Conservation (phyloP, 495 filamentous ascomycete genomes). For the Alectoria sarmentosa region DNA sequence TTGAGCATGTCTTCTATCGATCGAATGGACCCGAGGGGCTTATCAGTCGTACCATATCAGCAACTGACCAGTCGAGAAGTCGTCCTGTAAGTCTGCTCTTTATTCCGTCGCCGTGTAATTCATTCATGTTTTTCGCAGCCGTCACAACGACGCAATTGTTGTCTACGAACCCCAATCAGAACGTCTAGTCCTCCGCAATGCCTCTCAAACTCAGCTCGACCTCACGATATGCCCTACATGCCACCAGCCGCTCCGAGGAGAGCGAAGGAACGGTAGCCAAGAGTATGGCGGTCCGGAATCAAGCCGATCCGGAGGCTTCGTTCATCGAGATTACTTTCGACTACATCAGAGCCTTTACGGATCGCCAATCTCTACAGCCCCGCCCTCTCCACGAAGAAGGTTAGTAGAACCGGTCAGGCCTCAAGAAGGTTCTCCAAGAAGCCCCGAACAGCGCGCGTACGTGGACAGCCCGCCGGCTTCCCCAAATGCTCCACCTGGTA, state of each 20-base stretch:
- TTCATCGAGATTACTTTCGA: slow-evolving; percentile 89
- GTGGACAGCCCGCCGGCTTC: slow-evolving; percentile 41
- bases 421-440: slow-evolving; percentile 31
- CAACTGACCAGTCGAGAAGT: slow-evolving; percentile 38
- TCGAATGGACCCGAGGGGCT: slow-evolving; percentile 8
- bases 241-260: slow-evolving; percentile 65
- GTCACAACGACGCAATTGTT: slow-evolving; percentile 86
- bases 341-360: slow-evolving; percentile 57
- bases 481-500: slow-evolving; percentile 52
- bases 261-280: slow-evolving; percentile 35
- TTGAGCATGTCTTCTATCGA: slow-evolving; percentile 10
- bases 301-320: slow-evolving; percentile 55
- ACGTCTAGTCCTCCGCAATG: slow-evolving; percentile 72
- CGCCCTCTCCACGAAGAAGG: slow-evolving; percentile 47
- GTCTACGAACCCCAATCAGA: slow-evolving; percentile 80
- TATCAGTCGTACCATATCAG: slow-evolving; percentile 28
- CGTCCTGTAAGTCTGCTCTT: slow-evolving; percentile 39
- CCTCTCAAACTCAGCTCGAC: slow-evolving; percentile 41
- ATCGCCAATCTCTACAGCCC: slow-evolving; percentile 40
- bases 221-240: slow-evolving; percentile 79
- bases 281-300: slow-evolving; percentile 32
- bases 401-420: slow-evolving; percentile 43
- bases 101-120: not conserved
- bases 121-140: slow-evolving; percentile 44
- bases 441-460: slow-evolving; percentile 39